Conservation (phyloP, 2,329 filamentous ascomycete species). For the Diaporthe batatas region DNA sequence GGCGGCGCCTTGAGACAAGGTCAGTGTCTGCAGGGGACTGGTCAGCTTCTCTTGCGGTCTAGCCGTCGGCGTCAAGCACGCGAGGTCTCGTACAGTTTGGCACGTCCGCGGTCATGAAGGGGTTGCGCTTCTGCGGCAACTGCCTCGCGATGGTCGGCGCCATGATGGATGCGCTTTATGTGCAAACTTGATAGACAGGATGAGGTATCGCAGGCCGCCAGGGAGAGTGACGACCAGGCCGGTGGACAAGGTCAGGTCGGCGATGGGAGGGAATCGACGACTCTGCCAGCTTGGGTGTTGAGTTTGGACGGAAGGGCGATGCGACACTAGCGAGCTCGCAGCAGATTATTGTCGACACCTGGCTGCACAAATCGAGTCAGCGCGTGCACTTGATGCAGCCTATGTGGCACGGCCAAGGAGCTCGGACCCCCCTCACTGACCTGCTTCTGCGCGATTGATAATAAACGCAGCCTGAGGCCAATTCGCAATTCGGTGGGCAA, state of each 20-base stretch:
- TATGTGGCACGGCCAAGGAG: not conserved
- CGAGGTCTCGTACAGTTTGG: slow-evolving; percentile 60
- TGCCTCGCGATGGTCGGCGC: slow-evolving; percentile 41
- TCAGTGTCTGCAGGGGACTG: slow-evolving; percentile 69
- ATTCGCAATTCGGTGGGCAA: slow-evolving; percentile 26
- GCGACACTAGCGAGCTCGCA: slow-evolving; percentile 35
- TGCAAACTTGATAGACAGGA: slow-evolving; percentile 28
- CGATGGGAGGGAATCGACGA: slow-evolving; percentile 24
- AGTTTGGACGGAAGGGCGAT: slow-evolving; percentile 22
- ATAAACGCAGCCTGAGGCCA: slow-evolving; percentile 1
- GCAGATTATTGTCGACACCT: slow-evolving; percentile 30
- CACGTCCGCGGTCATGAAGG: slow-evolving; percentile 65
- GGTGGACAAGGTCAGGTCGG: not conserved
- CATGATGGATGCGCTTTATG: slow-evolving; percentile 41
- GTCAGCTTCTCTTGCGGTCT: slow-evolving; percentile 39
- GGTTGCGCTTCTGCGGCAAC: slow-evolving; percentile 65
- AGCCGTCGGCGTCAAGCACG: slow-evolving; percentile 5
- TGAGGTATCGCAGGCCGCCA: slow-evolving; percentile 1
- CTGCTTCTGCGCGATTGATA: slow-evolving; percentile 28
- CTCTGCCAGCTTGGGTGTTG: slow-evolving; percentile 26
- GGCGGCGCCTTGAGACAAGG: slow-evolving; percentile 84
- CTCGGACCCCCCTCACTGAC: not conserved
- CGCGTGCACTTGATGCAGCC: slow-evolving; percentile 31
- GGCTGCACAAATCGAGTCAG: slow-evolving; percentile 36
- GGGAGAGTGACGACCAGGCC: slow-evolving; percentile 8